Percentiles rank a stretch among this genome's conserved stretches.
These are phyloP conservation scores for Zymoseptoria tritici DNA, from an alignment of 2,329 filamentous ascomycete species.

Conservation along the genomic window DNA sequence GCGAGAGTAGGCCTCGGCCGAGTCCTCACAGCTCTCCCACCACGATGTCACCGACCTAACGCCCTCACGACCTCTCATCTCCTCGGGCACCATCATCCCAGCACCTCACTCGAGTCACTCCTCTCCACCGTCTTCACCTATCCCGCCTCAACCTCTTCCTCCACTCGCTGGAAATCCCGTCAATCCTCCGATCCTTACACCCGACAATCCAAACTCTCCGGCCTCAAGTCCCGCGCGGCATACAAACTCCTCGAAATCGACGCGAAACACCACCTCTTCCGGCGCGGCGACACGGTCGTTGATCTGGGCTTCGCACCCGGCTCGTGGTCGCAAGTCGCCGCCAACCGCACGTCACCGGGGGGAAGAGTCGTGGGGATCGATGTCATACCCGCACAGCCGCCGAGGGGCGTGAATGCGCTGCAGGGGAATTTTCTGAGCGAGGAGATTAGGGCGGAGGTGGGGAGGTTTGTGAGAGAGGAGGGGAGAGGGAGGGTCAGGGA, in stretches of 20 bases:
- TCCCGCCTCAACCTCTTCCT: conserved; percentile 45
- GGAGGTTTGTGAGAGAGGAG: conserved; percentile 63
- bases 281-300: conserved; percentile 72
- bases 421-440: conserved; percentile 87
- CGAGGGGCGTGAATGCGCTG: conserved; percentile 83
- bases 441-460: conserved; percentile 66
- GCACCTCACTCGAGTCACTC: too few species aligned
- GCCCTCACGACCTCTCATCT: neutral
- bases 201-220: conserved; percentile 66
- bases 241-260: conserved; percentile 94
- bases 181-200: conserved; percentile 67
- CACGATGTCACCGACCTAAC: neutral
- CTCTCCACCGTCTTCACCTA: neutral
- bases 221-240: conserved; percentile 81
- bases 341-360: conserved; percentile 65
- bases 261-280: conserved; percentile 71
- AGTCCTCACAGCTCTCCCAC: conserved; percentile 4
- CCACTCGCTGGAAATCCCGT: conserved; percentile 73
- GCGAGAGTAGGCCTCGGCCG: conserved; percentile 9
- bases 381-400: conserved; percentile 84
- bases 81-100: neutral
- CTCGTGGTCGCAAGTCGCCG: conserved; percentile 68
- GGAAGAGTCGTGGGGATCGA: conserved; percentile 82
- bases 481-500: conserved; percentile 46
- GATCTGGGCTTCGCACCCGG: conserved; percentile 76